phyloP scores from a whole-genome alignment of 148 eudicot species.

The Cornus kousa region DNA sequence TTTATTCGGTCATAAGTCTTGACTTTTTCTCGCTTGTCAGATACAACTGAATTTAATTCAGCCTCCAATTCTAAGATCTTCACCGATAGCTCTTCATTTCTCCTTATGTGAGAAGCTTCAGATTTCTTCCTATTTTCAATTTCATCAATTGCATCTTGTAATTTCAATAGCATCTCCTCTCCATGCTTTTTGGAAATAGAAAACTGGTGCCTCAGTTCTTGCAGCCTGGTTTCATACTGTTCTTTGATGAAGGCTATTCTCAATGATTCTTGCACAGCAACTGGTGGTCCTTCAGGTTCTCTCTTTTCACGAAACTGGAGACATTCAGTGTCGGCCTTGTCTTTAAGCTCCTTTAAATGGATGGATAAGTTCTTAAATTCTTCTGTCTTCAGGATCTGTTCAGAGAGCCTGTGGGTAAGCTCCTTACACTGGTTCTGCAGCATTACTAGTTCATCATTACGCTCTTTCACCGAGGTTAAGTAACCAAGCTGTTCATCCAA shows the following conservation, averaged over 20 bases:
- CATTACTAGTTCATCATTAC: constrained; percentile 36
- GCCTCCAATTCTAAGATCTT: constrained; percentile 66
- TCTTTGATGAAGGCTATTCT: constrained; percentile 89
- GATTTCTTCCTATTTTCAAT: constrained; percentile 67
- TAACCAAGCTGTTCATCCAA: constrained; percentile 39
- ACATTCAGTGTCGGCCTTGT: constrained; percentile 68
- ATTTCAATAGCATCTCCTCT: constrained; percentile 83
- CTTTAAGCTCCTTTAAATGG: constrained; percentile 88
- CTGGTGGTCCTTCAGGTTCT: constrained; percentile 54
- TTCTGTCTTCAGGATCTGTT: constrained; percentile 78
- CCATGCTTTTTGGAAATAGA: constrained; percentile 81
- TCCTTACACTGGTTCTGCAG: constrained; percentile 49
- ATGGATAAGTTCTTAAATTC: constrained; percentile 85
- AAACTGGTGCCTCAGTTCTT: constrained; percentile 76
- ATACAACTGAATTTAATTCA: constrained; percentile 49
- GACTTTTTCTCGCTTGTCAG: constrained; percentile 67
- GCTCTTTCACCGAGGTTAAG: constrained; percentile 24
- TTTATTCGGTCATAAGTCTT: constrained; percentile 62
- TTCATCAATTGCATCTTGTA: constrained; percentile 85
- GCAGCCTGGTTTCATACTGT: constrained; percentile 77
- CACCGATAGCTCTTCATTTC: constrained; percentile 64
- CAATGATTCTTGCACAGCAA: constrained; percentile 66
- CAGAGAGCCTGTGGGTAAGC: constrained; percentile 60
- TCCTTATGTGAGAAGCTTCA: constrained; percentile 65
- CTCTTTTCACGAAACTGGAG: constrained; percentile 48